Conservation (phyloP, 768 basidiomycete genomes). For the Leccinum fibrillosum region DNA sequence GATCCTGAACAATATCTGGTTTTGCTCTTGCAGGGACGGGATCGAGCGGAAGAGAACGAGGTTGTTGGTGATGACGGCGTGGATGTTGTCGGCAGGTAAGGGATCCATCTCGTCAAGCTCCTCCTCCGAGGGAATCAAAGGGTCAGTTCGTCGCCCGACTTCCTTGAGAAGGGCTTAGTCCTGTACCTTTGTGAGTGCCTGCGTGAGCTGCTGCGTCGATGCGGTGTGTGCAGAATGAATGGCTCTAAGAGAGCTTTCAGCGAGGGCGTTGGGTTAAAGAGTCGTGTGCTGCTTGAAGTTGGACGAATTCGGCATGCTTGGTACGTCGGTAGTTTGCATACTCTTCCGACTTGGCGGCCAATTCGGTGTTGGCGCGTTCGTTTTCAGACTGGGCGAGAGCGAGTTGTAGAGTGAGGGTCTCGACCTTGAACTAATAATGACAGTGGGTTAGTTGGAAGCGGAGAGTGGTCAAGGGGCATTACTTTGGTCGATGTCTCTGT, state of each 20-base stretch:
- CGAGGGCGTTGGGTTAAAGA: too few species aligned
- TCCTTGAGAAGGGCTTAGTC: too few species aligned
- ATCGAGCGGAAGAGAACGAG: conserved; percentile 85
- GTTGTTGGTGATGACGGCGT: conserved; percentile 71
- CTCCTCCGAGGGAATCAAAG: too few species aligned
- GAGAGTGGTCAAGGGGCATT: conserved; percentile 7
- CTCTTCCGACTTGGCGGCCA: conserved; percentile 72
- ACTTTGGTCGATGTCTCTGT: conserved; percentile 77
- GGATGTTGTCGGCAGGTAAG: too few species aligned
- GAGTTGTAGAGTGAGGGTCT: conserved; percentile 79
- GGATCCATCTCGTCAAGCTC: too few species aligned
- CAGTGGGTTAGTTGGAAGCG: neutral
- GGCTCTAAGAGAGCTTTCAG: too few species aligned
- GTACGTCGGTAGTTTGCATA: conserved; percentile 78
- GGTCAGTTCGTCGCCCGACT: too few species aligned
- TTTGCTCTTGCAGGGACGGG: conserved; percentile 81
- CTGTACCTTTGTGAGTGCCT: too few species aligned
- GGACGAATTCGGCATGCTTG: conserved; percentile 75
- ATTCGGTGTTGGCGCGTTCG: conserved; percentile 66
- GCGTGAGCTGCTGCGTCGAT: too few species aligned
- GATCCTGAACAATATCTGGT: conserved; percentile 82
- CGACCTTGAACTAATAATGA: conserved; percentile 70
- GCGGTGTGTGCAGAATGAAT: too few species aligned
- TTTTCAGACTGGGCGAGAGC: conserved; percentile 67
- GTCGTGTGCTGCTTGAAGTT: conserved; percentile 54